phyloP scores from a whole-genome alignment of 352 stramenopile genomes.

The Globisporangium uncinulatum region DNA sequence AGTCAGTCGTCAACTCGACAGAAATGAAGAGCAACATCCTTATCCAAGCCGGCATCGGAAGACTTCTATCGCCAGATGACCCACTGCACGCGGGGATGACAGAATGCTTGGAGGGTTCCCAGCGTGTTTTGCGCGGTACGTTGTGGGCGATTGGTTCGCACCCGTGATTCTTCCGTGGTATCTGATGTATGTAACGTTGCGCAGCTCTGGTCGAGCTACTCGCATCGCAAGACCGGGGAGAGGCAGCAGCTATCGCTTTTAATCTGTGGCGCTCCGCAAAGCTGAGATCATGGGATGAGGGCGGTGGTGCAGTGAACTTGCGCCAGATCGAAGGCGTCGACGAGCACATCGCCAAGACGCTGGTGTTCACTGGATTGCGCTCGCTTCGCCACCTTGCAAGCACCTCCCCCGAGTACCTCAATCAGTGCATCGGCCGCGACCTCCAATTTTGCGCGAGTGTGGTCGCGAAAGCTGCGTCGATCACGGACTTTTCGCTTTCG shows the following conservation, averaged over 20 bases:
- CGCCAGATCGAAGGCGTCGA: constrained; percentile 20
- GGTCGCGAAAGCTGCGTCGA: constrained; percentile 8
- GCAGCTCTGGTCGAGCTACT: constrained; percentile 19
- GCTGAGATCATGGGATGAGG: constrained; percentile 24
- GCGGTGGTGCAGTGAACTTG: constrained; percentile 8
- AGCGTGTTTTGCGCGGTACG: constrained; percentile 26
- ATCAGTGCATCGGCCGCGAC: constrained; percentile 13
- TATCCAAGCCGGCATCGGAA: constrained; percentile 27
- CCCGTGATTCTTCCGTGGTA: too few relatives aligned
- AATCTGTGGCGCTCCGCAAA: constrained; percentile 19
- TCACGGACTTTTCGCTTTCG: constrained; percentile 17
- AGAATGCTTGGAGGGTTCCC: constrained; percentile 10
- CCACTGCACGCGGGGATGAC: constrained; percentile 17
- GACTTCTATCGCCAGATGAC: constrained; percentile 6
- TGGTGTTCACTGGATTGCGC: constrained; percentile 25
- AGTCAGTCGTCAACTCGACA: constrained; percentile 8
- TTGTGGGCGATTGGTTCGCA: background rate
- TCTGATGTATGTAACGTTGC: background rate
- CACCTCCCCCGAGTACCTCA: constrained; percentile 11
- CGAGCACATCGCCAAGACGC: constrained; percentile 6
- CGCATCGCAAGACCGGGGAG: constrained; percentile 4
- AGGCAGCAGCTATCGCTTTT: constrained; percentile 13
- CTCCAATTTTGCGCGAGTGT: constrained; percentile 14
- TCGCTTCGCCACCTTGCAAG: constrained; percentile 21
- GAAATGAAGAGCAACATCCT: constrained; percentile 31